Conservation (phyloP, 2,329 filamentous ascomycete species). For the Pestalotiopsis sp. region DNA sequence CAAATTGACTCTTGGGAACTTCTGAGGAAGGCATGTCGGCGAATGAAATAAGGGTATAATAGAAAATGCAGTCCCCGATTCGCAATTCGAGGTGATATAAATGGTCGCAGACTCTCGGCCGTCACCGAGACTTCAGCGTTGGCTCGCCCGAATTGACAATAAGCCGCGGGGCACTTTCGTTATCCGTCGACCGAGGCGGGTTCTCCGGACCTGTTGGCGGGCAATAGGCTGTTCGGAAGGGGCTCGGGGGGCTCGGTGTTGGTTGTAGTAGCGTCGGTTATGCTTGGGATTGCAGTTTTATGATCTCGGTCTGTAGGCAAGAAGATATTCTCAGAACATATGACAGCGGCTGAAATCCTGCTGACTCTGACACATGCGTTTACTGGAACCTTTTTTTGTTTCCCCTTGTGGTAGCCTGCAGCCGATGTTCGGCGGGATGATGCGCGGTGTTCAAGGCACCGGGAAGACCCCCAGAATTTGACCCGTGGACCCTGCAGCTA, state of each 20-base stretch:
- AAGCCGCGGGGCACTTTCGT: conserved; percentile 9
- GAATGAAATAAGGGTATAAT: conserved; percentile 9
- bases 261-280: neutral
- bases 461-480: neutral
- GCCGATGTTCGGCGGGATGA: conserved; percentile 9
- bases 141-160: conserved; percentile 6
- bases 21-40: conserved; percentile 49
- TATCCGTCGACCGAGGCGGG: neutral
- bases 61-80: neutral
- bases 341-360: neutral
- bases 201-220: neutral
- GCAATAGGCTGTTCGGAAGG: neutral
- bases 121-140: conserved; percentile 1
- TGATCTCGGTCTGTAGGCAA: neutral
- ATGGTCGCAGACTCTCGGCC: neutral
- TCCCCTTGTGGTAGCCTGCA: neutral
- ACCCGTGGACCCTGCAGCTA: neutral
- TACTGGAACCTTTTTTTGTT: neutral
- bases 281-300: neutral
- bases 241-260: neutral
- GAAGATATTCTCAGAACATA: neutral
- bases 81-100: neutral
- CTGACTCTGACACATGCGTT: neutral
- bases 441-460: neutral
- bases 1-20: conserved; percentile 56